Evolutionary conservation across 225 moss, liverwort and hornwort genomes (phyloP), one percentile per base, ranked within the genome.

Genomic region (Climacium dendroides): DNA sequence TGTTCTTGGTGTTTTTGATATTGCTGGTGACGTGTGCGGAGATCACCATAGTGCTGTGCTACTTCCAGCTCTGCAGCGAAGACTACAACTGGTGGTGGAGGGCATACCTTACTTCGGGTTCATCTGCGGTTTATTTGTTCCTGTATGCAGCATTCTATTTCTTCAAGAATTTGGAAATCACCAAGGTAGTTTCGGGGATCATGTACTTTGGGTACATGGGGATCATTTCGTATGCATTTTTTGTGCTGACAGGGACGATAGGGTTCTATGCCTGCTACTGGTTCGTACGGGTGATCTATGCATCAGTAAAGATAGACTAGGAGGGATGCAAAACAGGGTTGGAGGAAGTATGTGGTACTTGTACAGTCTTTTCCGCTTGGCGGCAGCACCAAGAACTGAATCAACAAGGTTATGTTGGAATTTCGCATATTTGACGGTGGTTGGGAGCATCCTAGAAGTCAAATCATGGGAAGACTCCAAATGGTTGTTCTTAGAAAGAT

Each of bases 1-100:
- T 97, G 82, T 95, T 96, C 90, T 94, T 97, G 64, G 97, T 97
- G 59, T 97, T 97, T 90, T 67, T 97, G 81, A 97, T 97, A 63
- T 92, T 97, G 84, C 93, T 97, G 23, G 96, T 97, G 64, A 97
- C 97, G 5, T 97, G 97, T 84, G 97, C 95, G 69, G 97, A 97
- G 90, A 97, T 97, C 89, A 97, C 97, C 37, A 94, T 97, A 52
- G 97, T 97, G 65, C 94, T 97, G 41, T 96, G 97, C 93, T 97
- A 97, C 95, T 97, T 97, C 93, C 97, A 97, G 94, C 90, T 97
- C 54, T 97, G 97, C 86, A 96, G 97, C 84, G 97, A 97, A 90
- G 97, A 97, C 86, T 97, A 97, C 85, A 93, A 97, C 82, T 97
- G 97, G 97, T 97, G 97, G 96, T 97, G 97, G 97, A 94, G 97